A percentile compares a stretch with the other conserved stretches of the same genome.
Evolutionary conservation across 345 rosid species (phyloP).

Genomic region (Clarkia xantiana): DNA sequence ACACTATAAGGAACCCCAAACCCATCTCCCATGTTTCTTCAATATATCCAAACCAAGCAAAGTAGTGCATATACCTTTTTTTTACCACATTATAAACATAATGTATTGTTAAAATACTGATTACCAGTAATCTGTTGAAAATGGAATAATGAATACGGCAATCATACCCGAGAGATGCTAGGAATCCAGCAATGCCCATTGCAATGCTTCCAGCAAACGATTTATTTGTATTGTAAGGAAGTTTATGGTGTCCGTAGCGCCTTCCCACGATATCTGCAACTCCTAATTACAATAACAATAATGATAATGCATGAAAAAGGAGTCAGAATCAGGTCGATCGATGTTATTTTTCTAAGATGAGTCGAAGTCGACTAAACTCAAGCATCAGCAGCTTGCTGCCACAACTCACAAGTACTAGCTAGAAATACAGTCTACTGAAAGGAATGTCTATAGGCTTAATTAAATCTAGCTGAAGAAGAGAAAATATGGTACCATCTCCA

Average conservation of each 20-base stretch:
- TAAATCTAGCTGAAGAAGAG: conserved; percentile 1
- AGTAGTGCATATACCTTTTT: conserved; percentile 57
- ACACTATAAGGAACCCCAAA: conserved; percentile 44
- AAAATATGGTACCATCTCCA: conserved; percentile 66
- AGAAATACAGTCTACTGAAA: no score
- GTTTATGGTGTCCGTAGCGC: conserved; percentile 47
- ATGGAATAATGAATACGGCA: neutral
- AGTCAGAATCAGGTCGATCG: no score
- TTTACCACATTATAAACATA: neutral
- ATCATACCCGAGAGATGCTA: conserved; percentile 48
- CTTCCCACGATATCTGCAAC: conserved; percentile 86
- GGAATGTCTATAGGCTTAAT: no score
- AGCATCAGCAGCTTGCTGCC: no score
- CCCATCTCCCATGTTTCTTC: conserved; percentile 33
- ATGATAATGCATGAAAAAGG: no score
- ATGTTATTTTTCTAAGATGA: no score
- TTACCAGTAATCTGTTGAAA: neutral
- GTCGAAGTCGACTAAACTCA: no score
- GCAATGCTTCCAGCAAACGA: conserved; percentile 75
- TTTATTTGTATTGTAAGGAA: conserved; percentile 70
- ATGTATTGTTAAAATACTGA: no score
- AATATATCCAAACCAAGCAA: conserved; percentile 54
- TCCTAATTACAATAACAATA: conserved; percentile 35
- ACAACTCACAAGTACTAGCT: no score
- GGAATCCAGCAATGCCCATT: conserved; percentile 59